Evolutionary conservation across 305 asterid genomes (phyloP), one percentile per base, ranked within the genome.

Genomic region (Solanum aculeatissimum): DNA sequence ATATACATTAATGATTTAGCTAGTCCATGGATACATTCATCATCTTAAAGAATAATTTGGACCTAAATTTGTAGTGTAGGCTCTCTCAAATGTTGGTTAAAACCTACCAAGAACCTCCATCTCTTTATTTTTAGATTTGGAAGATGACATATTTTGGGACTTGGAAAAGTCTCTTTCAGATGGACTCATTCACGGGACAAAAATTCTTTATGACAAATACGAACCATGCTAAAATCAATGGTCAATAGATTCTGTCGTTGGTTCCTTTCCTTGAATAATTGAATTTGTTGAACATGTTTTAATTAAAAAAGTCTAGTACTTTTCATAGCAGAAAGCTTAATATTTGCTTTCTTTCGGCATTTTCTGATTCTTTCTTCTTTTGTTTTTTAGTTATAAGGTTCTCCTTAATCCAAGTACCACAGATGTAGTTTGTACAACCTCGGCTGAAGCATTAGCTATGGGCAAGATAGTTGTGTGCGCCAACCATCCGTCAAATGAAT

Each of bases 391-490:
- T 88, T 95, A 94, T 55, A 97, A 88, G 91, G 97, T 97, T 88
- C 95, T 97, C 90, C 47, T 97, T 88, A 97, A 97, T 85, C 98
- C 98, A 23, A 97, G 99, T 93, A 97, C 99, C 69, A 95, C 98
- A 0, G 98, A 97, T 74, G 98, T 97, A 71, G 98, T 97, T 86
- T 97, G 98, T 94, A 95, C 98, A 42, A 94, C 98, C 42, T 93
- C 98, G 68, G 98, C 99, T 35, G 98, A 97, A 91, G 98, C 98
- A 83, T 87, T 97, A 82, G 99, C 98, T 6, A 95, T 94, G 99
- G 99, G 99, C 74, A 97, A 97, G 90, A 95, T 95, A 80, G 99
- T 95, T 4, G 90, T 95, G 65, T 97, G 98, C 2, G 98, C 98
- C 84, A 92, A 95, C 87, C 98, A 97, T 89, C 95, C 96, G 65